phyloP scores from a whole-genome alignment of 139 green algal species.

The Penium margaritaceum region DNA sequence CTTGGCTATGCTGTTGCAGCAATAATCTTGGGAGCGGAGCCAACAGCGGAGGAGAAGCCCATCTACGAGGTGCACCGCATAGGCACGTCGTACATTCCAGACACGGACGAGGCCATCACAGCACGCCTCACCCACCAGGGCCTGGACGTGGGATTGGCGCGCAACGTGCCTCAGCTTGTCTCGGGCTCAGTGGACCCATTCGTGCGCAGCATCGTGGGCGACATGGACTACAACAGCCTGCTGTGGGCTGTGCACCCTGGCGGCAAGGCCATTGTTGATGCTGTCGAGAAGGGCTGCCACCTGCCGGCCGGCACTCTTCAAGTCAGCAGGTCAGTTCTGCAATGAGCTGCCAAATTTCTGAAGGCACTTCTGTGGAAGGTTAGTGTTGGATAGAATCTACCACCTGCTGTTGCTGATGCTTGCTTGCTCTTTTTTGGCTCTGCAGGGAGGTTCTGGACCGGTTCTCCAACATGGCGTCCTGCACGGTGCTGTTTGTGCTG shows the following conservation, averaged over 20 bases:
- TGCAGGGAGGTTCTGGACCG: constrained; percentile 16
- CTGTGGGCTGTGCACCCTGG: constrained; percentile 36
- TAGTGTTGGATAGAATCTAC: too few relatives aligned
- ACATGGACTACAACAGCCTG: constrained; percentile 24
- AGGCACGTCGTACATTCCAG: constrained; percentile 14
- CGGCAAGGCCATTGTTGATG: constrained; percentile 29
- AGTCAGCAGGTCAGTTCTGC: constrained; percentile 32
- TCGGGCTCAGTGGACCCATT: constrained; percentile 32
- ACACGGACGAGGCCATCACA: constrained; percentile 20
- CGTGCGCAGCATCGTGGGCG: constrained; percentile 15
- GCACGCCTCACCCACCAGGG: constrained; percentile 1
- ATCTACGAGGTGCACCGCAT: constrained; percentile 24
- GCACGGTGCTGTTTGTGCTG: constrained; percentile 32
- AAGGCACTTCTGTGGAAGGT: too few relatives aligned
- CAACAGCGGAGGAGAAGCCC: constrained; percentile 2
- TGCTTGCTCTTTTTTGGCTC: too few relatives aligned
- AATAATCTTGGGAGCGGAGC: constrained; percentile 13
- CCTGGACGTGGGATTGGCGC: constrained; percentile 8
- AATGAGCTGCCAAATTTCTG: too few relatives aligned
- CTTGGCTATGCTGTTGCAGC: too few relatives aligned
- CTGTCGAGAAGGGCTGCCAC: constrained; percentile 23
- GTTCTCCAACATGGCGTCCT: constrained; percentile 23
- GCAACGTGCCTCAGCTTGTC: constrained; percentile 13
- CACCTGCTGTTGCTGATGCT: too few relatives aligned
- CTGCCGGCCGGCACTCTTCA: constrained; percentile 22